These are phyloP conservation scores for Gracilariopsis chorda DNA, from an alignment of 23 red algal species.

Conservation along the genomic window DNA sequence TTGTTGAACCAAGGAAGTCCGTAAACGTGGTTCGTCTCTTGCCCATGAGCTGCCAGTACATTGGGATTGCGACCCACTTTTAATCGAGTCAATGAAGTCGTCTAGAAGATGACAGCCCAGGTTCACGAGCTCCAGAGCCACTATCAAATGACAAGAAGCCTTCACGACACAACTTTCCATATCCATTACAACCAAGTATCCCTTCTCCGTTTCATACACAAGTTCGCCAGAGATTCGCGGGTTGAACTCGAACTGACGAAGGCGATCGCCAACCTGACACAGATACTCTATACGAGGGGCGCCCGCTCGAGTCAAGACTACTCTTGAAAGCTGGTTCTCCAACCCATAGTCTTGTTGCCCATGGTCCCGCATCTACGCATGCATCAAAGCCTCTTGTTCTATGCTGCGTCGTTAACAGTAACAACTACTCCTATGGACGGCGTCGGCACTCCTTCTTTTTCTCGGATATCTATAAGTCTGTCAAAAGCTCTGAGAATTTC, in stretches of 20 bases:
- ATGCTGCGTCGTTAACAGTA: no score
- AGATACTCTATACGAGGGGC: constrained; percentile 22
- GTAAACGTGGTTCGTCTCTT: not conserved
- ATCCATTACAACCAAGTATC: constrained; percentile 53
- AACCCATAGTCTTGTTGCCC: no score
- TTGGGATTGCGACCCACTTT: no score
- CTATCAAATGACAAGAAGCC: constrained; percentile 27
- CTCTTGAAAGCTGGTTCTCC: not conserved
- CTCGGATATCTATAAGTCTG: constrained; percentile 42
- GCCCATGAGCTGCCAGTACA: no score
- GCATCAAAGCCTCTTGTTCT: no score
- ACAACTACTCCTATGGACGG: constrained; percentile 28
- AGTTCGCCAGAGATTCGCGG: constrained; percentile 38
- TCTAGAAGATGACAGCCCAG: not conserved
- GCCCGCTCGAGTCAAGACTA: not conserved
- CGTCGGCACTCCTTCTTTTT: constrained; percentile 42
- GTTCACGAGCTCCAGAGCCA: not conserved
- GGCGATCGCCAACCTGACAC: not conserved
- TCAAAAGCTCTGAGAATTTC: constrained; percentile 27
- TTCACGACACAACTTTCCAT: constrained; percentile 3
- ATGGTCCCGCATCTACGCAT: no score
- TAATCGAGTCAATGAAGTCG: not conserved
- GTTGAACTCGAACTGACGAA: constrained; percentile 90
- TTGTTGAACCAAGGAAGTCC: constrained; percentile 70
- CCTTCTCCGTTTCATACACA: constrained; percentile 67